Base-by-base conservation (phyloP, 2,329 filamentous ascomycete genomes). In the Waltergamsia citrina region DNA sequence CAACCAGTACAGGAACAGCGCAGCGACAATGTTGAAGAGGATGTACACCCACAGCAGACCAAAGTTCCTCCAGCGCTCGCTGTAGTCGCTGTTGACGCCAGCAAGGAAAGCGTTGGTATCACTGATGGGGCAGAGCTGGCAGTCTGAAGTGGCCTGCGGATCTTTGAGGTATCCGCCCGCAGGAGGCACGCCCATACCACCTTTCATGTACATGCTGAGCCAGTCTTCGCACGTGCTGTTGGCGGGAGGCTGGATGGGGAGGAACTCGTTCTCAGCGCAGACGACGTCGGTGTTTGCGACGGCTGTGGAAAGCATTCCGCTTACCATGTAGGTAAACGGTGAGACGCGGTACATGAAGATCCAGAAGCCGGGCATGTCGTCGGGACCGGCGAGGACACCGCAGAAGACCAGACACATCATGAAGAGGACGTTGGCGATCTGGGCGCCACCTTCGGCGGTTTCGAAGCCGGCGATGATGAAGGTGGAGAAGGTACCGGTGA, bases 281-380 rank as follows among this genome's bases (percentile, higher is more conserved):
- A 52, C 44, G 21, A 90, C 76, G 0, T 58, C 32, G 0, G 74
- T 74, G 46, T 81, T 78, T 26, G 82, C 81, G 5, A 94, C 61
- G 4, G 74, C 84, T 1, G 72, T 73, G 0, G 79, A 70, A 0
- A 90, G 55, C 61, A 94, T 77, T 16, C 78, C 83, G 8, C 71
- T 70, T 18, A 90, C 74, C 12, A 92, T 62, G 52, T 94, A 94
- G 0, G 82, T 88, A 46, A 94, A 83, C 0, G 87, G 86, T 0
- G 80, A 86, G 32, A 87, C 60, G 30, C 81, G 74, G 57, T 90
- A 90, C 78, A 87, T 84, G 65, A 86, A 86, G 45, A 81, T 78
- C 82, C 84, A 90, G 67, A 88, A 87, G 6, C 72, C 62, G 0
- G 84, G 82, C 22, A 90, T 69, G 3, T 59, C 54, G 3, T 60